phyloP scores from a whole-genome alignment of 2,329 filamentous ascomycete species.

The Cryphonectria nitschkei region DNA sequence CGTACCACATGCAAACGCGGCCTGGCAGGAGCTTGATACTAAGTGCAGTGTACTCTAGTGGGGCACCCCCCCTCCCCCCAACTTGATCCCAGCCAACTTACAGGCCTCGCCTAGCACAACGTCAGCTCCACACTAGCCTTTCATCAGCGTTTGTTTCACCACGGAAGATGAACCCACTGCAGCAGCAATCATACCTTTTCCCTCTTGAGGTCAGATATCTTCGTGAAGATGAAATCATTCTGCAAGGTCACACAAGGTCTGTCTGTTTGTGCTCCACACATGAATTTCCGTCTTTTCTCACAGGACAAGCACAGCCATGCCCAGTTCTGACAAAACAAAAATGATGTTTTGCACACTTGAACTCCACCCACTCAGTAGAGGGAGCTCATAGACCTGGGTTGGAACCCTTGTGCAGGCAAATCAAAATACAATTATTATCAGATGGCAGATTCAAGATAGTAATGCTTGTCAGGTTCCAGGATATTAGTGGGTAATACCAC shows the following conservation, averaged over 20 bases:
- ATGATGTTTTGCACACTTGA: too few species aligned
- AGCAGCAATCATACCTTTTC: not conserved
- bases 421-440: too few species aligned
- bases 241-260: not conserved
- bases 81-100: not conserved
- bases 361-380: too few species aligned
- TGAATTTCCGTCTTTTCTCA: not conserved
- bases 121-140: conserved; percentile 12
- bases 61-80: not conserved
- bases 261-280: not conserved
- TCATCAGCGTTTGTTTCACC: conserved; percentile 14
- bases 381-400: too few species aligned
- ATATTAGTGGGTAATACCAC: not conserved
- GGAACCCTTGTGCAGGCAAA: too few species aligned
- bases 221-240: not conserved
- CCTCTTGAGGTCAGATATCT: not conserved
- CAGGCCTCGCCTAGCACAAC: not conserved
- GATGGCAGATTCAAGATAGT: too few species aligned
- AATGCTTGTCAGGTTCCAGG: not conserved
- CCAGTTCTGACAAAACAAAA: not conserved
- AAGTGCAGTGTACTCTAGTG: not conserved
- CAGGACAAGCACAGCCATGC: not conserved
- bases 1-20: not conserved
- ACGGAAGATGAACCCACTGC: not conserved
- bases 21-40: not conserved